Percentiles rank a stretch among this genome's conserved stretches.
phyloP scores from a whole-genome alignment of 192 early-diverging fungal species.

The Mortierella claussenii region DNA sequence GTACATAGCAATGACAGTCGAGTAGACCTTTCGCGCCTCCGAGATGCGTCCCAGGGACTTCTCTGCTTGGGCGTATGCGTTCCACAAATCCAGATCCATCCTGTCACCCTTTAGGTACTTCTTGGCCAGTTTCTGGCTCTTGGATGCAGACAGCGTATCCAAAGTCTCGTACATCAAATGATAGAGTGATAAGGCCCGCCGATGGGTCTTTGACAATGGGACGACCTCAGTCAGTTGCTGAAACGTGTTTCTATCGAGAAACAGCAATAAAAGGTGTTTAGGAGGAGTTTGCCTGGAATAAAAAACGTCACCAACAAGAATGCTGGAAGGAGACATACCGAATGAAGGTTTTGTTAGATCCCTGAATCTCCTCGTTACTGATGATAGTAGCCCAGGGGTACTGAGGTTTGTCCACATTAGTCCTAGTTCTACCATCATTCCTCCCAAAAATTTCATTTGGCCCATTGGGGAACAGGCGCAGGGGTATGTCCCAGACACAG shows the following conservation, averaged over 20 bases:
- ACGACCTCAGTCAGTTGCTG: constrained; percentile 54
- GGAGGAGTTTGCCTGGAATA: too few species aligned
- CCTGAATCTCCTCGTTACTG: constrained; percentile 24
- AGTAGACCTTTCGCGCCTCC: constrained; percentile 56
- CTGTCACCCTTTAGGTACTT: constrained; percentile 52
- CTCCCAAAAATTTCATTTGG: constrained; percentile 26
- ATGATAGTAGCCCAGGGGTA: constrained; percentile 39
- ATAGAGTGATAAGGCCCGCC: constrained; percentile 49
- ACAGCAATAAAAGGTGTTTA: too few species aligned
- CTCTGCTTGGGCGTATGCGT: constrained; percentile 65
- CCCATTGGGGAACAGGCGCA: constrained; percentile 19
- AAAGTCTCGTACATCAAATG: constrained; percentile 59
- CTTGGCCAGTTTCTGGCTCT: constrained; percentile 60
- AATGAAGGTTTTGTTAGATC: constrained; percentile 23
- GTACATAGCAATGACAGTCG: constrained; percentile 54
- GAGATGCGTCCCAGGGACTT: constrained; percentile 51
- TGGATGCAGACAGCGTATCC: constrained; percentile 29
- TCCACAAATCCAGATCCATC: constrained; percentile 63
- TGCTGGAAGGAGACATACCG: constrained; percentile 8
- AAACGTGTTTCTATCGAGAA: constrained; percentile 55
- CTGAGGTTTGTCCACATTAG: not conserved
- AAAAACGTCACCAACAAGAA: not conserved
- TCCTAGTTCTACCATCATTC: not conserved
- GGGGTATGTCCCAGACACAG: constrained; percentile 30
- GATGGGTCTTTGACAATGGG: constrained; percentile 19